Evolutionary conservation across 1,284 basidiomycete species (phyloP), one percentile per base, ranked within the genome.

Genomic region (Irpex rosettiformis): DNA sequence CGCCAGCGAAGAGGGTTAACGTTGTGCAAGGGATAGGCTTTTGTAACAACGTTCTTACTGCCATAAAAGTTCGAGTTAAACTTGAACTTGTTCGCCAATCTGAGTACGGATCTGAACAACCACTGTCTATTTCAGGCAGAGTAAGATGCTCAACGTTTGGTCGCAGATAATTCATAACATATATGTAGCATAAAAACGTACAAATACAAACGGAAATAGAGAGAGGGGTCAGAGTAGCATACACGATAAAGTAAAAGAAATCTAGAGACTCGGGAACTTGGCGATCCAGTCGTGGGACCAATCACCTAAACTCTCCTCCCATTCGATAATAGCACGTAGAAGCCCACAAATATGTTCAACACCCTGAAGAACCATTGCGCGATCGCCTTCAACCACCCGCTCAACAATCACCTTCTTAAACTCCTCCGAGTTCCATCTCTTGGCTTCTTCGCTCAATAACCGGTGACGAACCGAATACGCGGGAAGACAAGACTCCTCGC

Each of bases 391-490:
- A 6, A 11, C 48, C 10, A 51, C 48, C 10, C 25, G 25, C 29
- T 37, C 29, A 33, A 24, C 16, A 7, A 30, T 29, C 18, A n/a
- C 11, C 10, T 29, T 37, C 27, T 13, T 25, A 22, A 40, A 25
- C 33, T 30, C 6, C 24, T 42, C 37, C 27, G 52, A 33, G 2
- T 21, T 37, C 52, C 54, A 45, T 22, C 54, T 28, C n/a, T 7
- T 22, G 18, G 22, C 33, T 22, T 83, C 80, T 16, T 62, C 62
- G 60, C 72, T 76, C 62, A 81, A 60, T 7, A 68, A 75, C 58
- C 70, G 73, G 3, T 55, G 62, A 1, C 64, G 67, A 63, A 74
- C 21, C 24, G n/a, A 10, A 25, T 43, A 55, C 4, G 11, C 4
- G 2, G 7, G 11, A 5, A 28, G 78, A 1, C 64, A 65, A 52